Percentiles rank a stretch among this genome's conserved stretches.
phyloP scores from a whole-genome alignment of 2,329 filamentous ascomycete species.

The Fusarium anguioides region DNA sequence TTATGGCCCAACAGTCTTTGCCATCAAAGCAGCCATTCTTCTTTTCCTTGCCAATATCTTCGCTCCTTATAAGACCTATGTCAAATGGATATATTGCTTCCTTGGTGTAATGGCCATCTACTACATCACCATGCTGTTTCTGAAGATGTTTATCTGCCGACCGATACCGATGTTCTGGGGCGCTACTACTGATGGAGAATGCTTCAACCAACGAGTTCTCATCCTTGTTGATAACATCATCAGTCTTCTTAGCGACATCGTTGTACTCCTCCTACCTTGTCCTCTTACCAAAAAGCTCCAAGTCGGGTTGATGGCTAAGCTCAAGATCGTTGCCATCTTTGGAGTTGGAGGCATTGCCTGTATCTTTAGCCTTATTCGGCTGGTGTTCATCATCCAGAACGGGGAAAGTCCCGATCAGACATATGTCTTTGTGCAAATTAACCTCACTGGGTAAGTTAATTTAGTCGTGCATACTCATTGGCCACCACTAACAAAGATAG shows the following conservation, averaged over 20 bases:
- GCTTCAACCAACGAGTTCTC: constrained; percentile 20
- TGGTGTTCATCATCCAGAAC: constrained; percentile 25
- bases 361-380: constrained; percentile 21
- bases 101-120: constrained; percentile 14
- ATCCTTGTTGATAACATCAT: constrained; percentile 32
- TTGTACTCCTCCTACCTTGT: constrained; percentile 17
- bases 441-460: constrained; percentile 19
- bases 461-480: fast-evolving
- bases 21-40: constrained; percentile 28
- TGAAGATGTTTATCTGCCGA: constrained; percentile 28
- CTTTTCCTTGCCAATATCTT: constrained; percentile 25
- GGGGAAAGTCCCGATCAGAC: constrained; percentile 29
- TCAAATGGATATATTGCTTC: constrained; percentile 31
- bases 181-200: constrained; percentile 4
- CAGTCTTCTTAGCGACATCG: constrained; percentile 24
- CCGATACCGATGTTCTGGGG: constrained; percentile 31
- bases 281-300: constrained; percentile 30
- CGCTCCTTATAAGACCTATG: constrained; percentile 25
- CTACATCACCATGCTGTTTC: constrained; percentile 21
- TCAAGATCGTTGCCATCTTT: constrained; percentile 29
- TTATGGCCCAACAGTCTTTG: constrained; percentile 28
- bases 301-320: constrained; percentile 19
- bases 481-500: not conserved
- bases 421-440: constrained; percentile 30
- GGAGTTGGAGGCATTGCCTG: constrained; percentile 24